Percentiles rank a stretch among this genome's conserved stretches.
Conservation (phyloP, 768 basidiomycete species). For the Lactarius deliciosus region DNA sequence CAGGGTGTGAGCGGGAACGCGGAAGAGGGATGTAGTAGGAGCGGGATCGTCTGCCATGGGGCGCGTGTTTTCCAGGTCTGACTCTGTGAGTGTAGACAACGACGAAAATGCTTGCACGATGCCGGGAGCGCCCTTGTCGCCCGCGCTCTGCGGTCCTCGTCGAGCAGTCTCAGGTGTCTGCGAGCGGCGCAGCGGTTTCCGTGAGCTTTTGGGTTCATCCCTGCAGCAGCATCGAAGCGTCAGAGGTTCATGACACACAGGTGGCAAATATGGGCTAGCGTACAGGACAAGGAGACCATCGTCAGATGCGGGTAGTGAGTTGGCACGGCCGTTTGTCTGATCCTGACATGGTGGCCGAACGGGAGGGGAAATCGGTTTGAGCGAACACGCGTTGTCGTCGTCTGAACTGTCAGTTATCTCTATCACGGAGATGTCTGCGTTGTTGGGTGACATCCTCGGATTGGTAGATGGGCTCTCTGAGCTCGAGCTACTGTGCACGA, state of each 20-base stretch:
- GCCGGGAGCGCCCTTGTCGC: not conserved
- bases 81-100: slow-evolving; percentile 21
- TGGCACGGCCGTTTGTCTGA: not conserved
- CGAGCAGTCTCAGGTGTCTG: not conserved
- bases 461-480: slow-evolving; percentile 1
- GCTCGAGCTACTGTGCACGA: slow-evolving; percentile 21
- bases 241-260: not conserved
- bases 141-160: not conserved
- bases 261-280: not conserved
- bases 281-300: slow-evolving; percentile 14
- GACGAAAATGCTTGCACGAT: slow-evolving; percentile 25
- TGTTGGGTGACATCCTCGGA: not conserved
- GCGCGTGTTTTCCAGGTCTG: slow-evolving; percentile 7
- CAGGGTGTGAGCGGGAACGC: not conserved
- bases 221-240: not conserved
- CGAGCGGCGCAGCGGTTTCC: slow-evolving; percentile 13
- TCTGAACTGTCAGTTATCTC: slow-evolving; percentile 25
- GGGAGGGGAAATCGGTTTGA: not conserved
- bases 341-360: not conserved
- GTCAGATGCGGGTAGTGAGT: not conserved
- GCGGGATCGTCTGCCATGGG: not conserved
- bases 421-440: slow-evolving; percentile 6
- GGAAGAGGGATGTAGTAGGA: not conserved
- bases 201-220: slow-evolving; percentile 15
- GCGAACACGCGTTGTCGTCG: not conserved